phyloP scores from a whole-genome alignment of 2,329 filamentous ascomycete genomes.

The Coleophoma crateriformis region DNA sequence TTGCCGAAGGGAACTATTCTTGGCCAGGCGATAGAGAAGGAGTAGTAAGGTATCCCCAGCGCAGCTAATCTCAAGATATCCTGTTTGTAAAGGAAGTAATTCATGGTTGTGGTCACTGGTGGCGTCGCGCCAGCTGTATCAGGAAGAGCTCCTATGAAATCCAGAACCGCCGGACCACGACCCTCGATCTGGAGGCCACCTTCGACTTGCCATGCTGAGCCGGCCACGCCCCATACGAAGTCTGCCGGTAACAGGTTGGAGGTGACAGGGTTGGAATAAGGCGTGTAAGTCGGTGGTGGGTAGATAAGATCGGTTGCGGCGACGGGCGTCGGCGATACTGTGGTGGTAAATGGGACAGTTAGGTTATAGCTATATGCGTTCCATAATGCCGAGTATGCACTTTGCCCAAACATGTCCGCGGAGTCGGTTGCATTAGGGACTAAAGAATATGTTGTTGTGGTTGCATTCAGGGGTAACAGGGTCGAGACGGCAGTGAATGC shows the following conservation, averaged over 20 bases:
- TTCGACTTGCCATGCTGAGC: slow-evolving; percentile 38
- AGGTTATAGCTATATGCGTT: neutral
- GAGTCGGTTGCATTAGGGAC: neutral
- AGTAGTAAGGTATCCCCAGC: slow-evolving; percentile 45
- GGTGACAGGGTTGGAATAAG: neutral
- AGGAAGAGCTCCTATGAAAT: slow-evolving; percentile 33
- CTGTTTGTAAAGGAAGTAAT: slow-evolving; percentile 50
- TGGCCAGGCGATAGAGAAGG: slow-evolving; percentile 46
- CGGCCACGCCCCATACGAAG: slow-evolving; percentile 40
- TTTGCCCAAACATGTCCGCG: neutral
- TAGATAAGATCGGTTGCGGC: slow-evolving; percentile 1
- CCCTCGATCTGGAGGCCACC: slow-evolving; percentile 36
- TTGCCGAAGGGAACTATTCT: slow-evolving; percentile 44
- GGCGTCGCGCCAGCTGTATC: slow-evolving; percentile 31
- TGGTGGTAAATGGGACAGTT: slow-evolving; percentile 2
- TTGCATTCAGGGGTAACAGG: slow-evolving; percentile 1
- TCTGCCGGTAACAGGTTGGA: slow-evolving; percentile 32
- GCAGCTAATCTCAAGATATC: slow-evolving; percentile 45
- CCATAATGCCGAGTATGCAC: slow-evolving; percentile 2
- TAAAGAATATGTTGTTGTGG: slow-evolving; percentile 1
- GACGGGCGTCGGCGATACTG: slow-evolving; percentile 2
- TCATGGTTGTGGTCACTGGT: slow-evolving; percentile 37
- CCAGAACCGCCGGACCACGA: slow-evolving; percentile 31
- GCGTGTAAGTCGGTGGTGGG: neutral
- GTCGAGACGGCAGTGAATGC: neutral